Evolutionary conservation across 1,139 yeast genomes (phyloP).

Genomic region (Candida tetrigidarum): DNA sequence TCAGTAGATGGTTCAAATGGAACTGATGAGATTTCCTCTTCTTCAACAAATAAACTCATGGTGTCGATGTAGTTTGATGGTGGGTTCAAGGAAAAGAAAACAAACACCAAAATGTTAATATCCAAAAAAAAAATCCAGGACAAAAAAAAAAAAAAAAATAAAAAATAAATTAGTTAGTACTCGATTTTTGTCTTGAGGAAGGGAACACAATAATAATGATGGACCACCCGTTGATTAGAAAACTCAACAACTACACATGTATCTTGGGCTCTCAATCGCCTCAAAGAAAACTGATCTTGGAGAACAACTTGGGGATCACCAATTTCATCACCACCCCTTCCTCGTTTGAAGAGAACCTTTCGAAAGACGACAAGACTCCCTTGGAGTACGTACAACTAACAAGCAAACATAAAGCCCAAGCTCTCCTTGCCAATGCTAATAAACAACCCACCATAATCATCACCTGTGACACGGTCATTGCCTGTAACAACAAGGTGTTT

Average conservation of each 20-base stretch:
- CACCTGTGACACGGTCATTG: conserved; percentile 90
- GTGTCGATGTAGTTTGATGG: neutral
- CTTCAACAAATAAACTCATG: conserved; percentile 18
- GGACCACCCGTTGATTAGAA: conserved; percentile 31
- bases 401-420: conserved; percentile 59
- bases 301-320: conserved; percentile 59
- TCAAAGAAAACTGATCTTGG: conserved; percentile 70
- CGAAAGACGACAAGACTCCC: conserved; percentile 53
- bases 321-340: conserved; percentile 52
- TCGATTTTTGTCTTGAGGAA: too few species aligned
- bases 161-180: too few species aligned
- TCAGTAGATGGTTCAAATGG: conserved; percentile 14
- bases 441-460: conserved; percentile 34
- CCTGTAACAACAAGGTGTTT: conserved; percentile 58
- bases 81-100: neutral
- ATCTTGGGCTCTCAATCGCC: conserved; percentile 88
- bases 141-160: neutral
- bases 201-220: too few species aligned
- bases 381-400: conserved; percentile 73
- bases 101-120: too few species aligned
- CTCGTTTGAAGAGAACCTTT: conserved; percentile 73
- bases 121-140: too few species aligned
- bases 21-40: conserved; percentile 11
- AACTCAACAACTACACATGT: conserved; percentile 36
- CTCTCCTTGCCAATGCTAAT: conserved; percentile 48